phyloP scores from a whole-genome alignment of 345 rosid species.

The Kandelia obovata region DNA sequence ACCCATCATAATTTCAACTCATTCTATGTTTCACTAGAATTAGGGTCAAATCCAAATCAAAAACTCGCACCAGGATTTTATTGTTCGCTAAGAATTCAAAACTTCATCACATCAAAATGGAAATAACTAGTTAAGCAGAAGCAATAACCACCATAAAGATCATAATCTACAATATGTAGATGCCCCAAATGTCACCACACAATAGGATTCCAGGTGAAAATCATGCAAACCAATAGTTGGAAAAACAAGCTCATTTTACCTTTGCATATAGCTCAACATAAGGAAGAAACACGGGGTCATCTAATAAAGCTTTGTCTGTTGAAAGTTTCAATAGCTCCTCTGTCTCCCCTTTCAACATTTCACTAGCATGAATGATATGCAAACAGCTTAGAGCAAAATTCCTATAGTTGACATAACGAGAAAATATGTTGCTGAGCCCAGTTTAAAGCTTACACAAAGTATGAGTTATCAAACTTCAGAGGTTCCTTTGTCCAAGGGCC shows the following conservation, averaged over 20 bases:
- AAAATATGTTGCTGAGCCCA: neutral
- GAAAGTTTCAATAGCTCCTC: conserved; percentile 87
- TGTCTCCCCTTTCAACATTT: conserved; percentile 65
- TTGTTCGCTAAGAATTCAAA: too few species aligned
- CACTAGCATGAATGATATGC: conserved; percentile 34
- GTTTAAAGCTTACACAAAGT: conserved; percentile 62
- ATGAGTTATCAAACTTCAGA: conserved; percentile 86
- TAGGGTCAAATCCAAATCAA: too few species aligned
- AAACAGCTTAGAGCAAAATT: neutral
- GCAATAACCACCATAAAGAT: too few species aligned
- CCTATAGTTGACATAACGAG: neutral
- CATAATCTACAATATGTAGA: too few species aligned
- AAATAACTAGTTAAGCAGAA: too few species aligned
- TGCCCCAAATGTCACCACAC: too few species aligned
- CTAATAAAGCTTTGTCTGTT: conserved; percentile 68
- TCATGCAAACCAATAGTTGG: neutral
- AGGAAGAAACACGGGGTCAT: conserved; percentile 61
- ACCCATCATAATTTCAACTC: neutral
- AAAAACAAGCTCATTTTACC: conserved; percentile 36
- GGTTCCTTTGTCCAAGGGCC: conserved; percentile 98
- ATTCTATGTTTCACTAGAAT: too few species aligned
- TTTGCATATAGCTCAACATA: conserved; percentile 78
- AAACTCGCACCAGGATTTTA: neutral
- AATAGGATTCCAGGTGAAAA: conserved; percentile 11
- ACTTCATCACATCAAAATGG: too few species aligned